Base-by-base conservation (phyloP, 345 rosid genomes). In the Alliaria petiolata region DNA sequence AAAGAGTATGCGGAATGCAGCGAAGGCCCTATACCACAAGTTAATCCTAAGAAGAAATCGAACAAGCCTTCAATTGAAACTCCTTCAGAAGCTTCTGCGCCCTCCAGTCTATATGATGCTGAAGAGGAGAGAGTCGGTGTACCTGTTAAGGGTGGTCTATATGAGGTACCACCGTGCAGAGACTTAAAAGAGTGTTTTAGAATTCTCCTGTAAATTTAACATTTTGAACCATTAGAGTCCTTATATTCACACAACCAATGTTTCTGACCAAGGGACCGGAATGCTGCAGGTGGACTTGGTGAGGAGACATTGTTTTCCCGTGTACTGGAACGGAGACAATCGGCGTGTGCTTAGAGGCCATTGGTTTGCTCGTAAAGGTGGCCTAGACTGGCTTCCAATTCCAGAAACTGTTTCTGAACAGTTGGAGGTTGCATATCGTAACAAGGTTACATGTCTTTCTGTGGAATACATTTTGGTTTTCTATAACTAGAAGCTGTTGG, bases 111-210 rank as follows among this genome's bases (percentile, higher is more conserved):
- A 25, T 83, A 77, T 80, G 90, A 78, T 70, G 78, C 51, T 38
- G 99, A 89, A 77, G 98, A 95, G 69, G 99, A 89, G 82, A 86
- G 99, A 79, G 99, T 91, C 16, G 99, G 97, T 49, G 99, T 89
- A 56, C 98, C 99, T 53, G 99, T 95, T 49, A 95, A 95, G 83
- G 99, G 99, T 74, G 97, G 97, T 70, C 86, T 95, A 3, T 92
- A 89, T 52, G 98, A 95, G 97, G 99, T 89, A 79, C 4, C 4
- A 35, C 44, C 0, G 35, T 67, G n/a, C 10, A 65, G 3, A 31
- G 14, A 16, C 49, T 20, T 6, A 26, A 31, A 25, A 8, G 4
- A 42, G n/a, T 53, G 15, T 44, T 44, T 49, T 3, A 13, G 53
- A 40, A 49, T 9, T 59, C 58, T 22, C 36, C 0, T 52, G 68